Conservation (phyloP, 345 rosid genomes). For the Pugionium cornutum region DNA sequence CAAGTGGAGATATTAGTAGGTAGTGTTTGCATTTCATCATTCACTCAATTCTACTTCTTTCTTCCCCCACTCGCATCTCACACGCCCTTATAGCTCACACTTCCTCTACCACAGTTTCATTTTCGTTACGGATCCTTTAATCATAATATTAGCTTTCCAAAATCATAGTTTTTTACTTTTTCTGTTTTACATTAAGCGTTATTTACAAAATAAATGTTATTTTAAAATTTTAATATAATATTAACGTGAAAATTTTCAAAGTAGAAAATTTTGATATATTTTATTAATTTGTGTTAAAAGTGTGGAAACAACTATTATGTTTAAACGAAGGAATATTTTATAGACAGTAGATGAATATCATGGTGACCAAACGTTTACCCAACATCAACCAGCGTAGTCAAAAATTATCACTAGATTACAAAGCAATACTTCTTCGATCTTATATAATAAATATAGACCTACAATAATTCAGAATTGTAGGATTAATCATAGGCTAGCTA, state of each 20-base stretch:
- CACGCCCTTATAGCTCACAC: conserved; percentile 14
- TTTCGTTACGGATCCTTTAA: conserved; percentile 31
- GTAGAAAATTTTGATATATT: too few species aligned
- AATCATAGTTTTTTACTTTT: not conserved
- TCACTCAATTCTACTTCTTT: conserved; percentile 22
- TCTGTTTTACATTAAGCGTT: too few species aligned
- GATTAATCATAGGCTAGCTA: conserved; percentile 5
- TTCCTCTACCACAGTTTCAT: conserved; percentile 6
- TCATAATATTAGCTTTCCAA: conserved; percentile 22
- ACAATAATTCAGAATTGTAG: not conserved
- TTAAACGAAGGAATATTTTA: not conserved
- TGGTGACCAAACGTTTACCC: conserved; percentile 32
- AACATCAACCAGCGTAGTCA: conserved; percentile 23
- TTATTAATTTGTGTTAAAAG: too few species aligned
- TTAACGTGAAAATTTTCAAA: too few species aligned
- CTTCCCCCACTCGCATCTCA: conserved; percentile 27
- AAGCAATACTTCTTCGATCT: too few species aligned
- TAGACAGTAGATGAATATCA: conserved; percentile 9
- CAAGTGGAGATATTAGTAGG: conserved; percentile 69
- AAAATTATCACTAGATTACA: conserved; percentile 10
- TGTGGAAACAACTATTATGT: too few species aligned
- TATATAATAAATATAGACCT: not conserved
- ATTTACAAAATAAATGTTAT: too few species aligned
- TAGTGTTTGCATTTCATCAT: conserved; percentile 52
- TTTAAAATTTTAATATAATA: too few species aligned